Evolutionary conservation across 495 filamentous ascomycete species (phyloP).

Genomic region (Annulohypoxylon nitens): DNA sequence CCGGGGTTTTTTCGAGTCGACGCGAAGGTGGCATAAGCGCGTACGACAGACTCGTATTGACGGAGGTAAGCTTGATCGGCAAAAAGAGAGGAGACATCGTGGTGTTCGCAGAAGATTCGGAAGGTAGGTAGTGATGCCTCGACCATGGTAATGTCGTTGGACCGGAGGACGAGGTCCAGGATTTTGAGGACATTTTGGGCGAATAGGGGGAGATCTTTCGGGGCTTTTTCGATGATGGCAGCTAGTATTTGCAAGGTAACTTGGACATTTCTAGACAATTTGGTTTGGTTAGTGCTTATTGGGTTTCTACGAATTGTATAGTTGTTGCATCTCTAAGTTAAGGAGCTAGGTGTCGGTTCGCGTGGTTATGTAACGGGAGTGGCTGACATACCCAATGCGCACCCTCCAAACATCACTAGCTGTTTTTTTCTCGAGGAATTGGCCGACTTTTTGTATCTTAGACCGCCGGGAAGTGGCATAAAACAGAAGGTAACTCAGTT

Average conservation of each 20-base stretch:
- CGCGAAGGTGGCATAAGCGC: constrained; percentile 82
- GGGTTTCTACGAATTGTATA: constrained; percentile 20
- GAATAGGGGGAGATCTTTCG: constrained; percentile 89
- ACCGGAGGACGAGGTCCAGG: constrained; percentile 79
- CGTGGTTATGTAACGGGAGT: constrained; percentile 5
- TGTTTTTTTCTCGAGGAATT: constrained; percentile 90
- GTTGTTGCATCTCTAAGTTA: not conserved
- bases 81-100: constrained; percentile 80
- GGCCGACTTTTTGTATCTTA: constrained; percentile 93
- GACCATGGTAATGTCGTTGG: constrained; percentile 86
- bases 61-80: constrained; percentile 84
- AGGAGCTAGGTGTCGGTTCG: not conserved
- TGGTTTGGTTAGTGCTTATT: constrained; percentile 20
- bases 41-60: constrained; percentile 85
- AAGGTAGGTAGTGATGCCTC: constrained; percentile 89
- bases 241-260: constrained; percentile 90
- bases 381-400: constrained; percentile 77
- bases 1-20: constrained; percentile 63
- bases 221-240: constrained; percentile 90
- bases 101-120: constrained; percentile 82
- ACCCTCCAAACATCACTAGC: constrained; percentile 86
- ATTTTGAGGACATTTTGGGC: constrained; percentile 83
- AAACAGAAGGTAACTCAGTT: constrained; percentile 94
- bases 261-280: constrained; percentile 80
- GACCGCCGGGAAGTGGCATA: constrained; percentile 92